A percentile compares a stretch with the other conserved stretches of the same genome.
These are phyloP conservation scores for Salvia splendens DNA, from an alignment of 257 asterid genomes.

Conservation along the genomic window DNA sequence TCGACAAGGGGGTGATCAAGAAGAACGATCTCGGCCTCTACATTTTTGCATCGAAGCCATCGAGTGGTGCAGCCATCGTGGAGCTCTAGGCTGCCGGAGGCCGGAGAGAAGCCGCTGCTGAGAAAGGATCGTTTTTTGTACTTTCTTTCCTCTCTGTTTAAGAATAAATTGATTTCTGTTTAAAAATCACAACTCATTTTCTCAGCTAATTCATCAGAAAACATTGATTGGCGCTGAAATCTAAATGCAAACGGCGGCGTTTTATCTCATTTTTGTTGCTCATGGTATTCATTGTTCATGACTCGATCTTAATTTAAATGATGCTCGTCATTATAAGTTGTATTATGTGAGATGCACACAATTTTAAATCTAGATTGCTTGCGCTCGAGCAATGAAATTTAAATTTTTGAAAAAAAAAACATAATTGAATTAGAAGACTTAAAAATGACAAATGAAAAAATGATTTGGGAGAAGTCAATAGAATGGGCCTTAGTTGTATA, in stretches of 20 bases:
- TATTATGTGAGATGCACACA: too few species aligned
- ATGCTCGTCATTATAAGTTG: too few species aligned
- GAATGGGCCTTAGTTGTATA: too few species aligned
- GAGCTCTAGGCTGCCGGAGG: constrained; percentile 38
- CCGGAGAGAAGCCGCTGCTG: constrained; percentile 8
- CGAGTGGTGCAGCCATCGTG: constrained; percentile 94
- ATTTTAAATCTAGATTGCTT: too few species aligned
- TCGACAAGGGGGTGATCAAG: constrained; percentile 71
- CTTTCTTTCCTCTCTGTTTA: neutral
- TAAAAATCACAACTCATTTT: constrained; percentile 10
- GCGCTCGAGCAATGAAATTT: too few species aligned
- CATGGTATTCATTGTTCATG: neutral
- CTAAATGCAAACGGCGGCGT: constrained; percentile 16
- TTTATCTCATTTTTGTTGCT: neutral
- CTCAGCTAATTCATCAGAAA: neutral
- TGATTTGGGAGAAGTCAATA: too few species aligned
- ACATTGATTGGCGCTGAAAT: constrained; percentile 1
- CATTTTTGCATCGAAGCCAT: constrained; percentile 90
- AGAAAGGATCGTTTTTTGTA: neutral
- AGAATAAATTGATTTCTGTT: constrained; percentile 20
- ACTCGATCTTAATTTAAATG: too few species aligned
- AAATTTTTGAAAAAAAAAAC: too few species aligned
- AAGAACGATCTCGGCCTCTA: constrained; percentile 69
- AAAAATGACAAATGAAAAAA: too few species aligned
- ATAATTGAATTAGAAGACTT: too few species aligned